Evolutionary conservation across 2,329 filamentous ascomycete genomes (phyloP).

Genomic region (Cercospora sesami): DNA sequence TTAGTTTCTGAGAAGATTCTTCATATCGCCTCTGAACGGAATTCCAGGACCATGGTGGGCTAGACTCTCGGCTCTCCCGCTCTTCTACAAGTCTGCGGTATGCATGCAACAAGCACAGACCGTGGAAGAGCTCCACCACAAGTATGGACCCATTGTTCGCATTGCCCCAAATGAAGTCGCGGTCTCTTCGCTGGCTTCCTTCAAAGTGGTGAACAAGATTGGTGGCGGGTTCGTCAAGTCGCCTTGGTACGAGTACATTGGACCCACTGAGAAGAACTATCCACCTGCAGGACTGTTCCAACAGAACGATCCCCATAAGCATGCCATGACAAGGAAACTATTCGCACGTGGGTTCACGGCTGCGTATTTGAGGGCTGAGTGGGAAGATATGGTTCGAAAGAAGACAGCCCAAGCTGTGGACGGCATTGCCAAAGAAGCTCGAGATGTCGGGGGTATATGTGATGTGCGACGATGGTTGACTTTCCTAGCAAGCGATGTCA

Average conservation of each 20-base stretch:
- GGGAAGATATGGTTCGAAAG: conserved; percentile 39
- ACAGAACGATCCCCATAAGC: conserved; percentile 23
- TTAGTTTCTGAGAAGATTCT: not conserved
- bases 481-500: conserved; percentile 44
- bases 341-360: conserved; percentile 42
- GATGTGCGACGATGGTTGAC: conserved; percentile 46
- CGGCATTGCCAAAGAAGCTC: conserved; percentile 33
- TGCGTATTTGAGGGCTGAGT: conserved; percentile 38
- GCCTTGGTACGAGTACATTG: conserved; percentile 30
- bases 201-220: conserved; percentile 36
- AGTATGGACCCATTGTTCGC: conserved; percentile 35
- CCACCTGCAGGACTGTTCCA: conserved; percentile 6
- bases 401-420: conserved; percentile 37
- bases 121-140: conserved; percentile 41
- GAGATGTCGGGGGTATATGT: conserved; percentile 27
- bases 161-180: conserved; percentile 32
- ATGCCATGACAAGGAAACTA: conserved; percentile 40
- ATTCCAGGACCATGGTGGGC: conserved; percentile 35
- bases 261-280: conserved; percentile 10
- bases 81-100: conserved; percentile 43
- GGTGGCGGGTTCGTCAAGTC: conserved; percentile 32
- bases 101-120: conserved; percentile 30
- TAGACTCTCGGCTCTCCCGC: conserved; percentile 27
- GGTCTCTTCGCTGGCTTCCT: conserved; percentile 25
- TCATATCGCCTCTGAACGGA: conserved; percentile 25